Conservation (phyloP, 2,329 filamentous ascomycete genomes). For the Corynespora cassiicola region DNA sequence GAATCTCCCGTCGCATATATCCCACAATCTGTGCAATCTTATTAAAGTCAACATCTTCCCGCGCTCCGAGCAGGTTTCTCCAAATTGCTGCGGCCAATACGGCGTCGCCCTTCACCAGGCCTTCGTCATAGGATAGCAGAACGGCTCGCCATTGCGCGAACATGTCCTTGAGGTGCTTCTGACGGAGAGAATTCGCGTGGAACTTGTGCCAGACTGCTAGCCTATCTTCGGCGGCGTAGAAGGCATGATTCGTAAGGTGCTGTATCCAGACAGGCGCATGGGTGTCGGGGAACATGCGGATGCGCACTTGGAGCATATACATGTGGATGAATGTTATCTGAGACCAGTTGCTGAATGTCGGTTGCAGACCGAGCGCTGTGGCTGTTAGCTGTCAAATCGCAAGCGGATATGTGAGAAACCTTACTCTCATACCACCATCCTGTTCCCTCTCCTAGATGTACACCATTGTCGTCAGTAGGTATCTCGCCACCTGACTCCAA, state of each 20-base stretch:
- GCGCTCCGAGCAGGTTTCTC: slow-evolving; percentile 89
- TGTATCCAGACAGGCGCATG: slow-evolving; percentile 80
- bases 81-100: slow-evolving; percentile 83
- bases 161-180: slow-evolving; percentile 79
- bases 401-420: slow-evolving; percentile 22
- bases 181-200: slow-evolving; percentile 60
- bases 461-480: slow-evolving; percentile 75
- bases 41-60: slow-evolving; percentile 66
- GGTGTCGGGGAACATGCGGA: slow-evolving; percentile 77
- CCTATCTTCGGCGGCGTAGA: slow-evolving; percentile 83
- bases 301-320: slow-evolving; percentile 84
- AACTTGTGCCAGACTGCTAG: slow-evolving; percentile 83
- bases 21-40: slow-evolving; percentile 67
- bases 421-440: slow-evolving; percentile 85
- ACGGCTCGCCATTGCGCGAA: slow-evolving; percentile 93
- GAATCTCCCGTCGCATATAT: slow-evolving; percentile 67
- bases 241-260: slow-evolving; percentile 94
- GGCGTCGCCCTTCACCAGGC: slow-evolving; percentile 76
- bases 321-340: slow-evolving; percentile 97
- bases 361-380: slow-evolving; percentile 76
- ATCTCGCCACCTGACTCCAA: slow-evolving; percentile 71
- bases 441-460: slow-evolving; percentile 78
- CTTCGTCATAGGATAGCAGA: slow-evolving; percentile 84
- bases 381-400: slow-evolving; percentile 19
- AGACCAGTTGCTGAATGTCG: slow-evolving; percentile 94